Evolutionary conservation across 345 rosid genomes (phyloP).

Genomic region (Eucalyptus marginata): DNA sequence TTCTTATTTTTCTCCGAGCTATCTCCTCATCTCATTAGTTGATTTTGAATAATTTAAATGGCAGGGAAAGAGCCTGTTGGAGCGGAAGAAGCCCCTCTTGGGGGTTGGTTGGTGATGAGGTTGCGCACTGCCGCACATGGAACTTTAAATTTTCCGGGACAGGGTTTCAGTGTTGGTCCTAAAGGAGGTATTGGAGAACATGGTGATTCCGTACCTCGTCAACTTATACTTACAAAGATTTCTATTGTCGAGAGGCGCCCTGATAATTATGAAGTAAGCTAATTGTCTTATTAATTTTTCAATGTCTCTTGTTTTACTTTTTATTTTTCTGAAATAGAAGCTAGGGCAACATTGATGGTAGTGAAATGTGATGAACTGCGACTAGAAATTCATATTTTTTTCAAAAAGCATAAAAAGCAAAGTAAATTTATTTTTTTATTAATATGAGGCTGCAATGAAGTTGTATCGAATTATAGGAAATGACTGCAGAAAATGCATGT

Average conservation of each 20-base stretch:
- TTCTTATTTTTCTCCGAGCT: neutral
- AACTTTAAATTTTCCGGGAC: constrained; percentile 72
- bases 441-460: neutral
- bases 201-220: constrained; percentile 89
- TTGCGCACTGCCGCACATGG: constrained; percentile 94
- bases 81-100: constrained; percentile 84
- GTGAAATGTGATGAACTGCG: neutral
- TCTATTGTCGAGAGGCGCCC: constrained; percentile 97
- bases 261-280: constrained; percentile 99
- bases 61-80: constrained; percentile 91
- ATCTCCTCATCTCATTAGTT: neutral
- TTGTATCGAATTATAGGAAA: neutral
- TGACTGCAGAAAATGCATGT: neutral
- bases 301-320: neutral
- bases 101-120: constrained; percentile 89
- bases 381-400: neutral
- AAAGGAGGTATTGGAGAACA: constrained; percentile 97
- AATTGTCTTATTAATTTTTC: constrained; percentile 9
- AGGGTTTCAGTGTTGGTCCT: constrained; percentile 79
- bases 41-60: neutral
- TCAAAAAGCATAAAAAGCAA: neutral
- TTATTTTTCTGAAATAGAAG: neutral
- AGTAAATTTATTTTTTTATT: neutral
- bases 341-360: neutral
- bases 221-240: constrained; percentile 75